Base-by-base conservation (phyloP, 345 rosid species). In the Theobroma cacao region DNA sequence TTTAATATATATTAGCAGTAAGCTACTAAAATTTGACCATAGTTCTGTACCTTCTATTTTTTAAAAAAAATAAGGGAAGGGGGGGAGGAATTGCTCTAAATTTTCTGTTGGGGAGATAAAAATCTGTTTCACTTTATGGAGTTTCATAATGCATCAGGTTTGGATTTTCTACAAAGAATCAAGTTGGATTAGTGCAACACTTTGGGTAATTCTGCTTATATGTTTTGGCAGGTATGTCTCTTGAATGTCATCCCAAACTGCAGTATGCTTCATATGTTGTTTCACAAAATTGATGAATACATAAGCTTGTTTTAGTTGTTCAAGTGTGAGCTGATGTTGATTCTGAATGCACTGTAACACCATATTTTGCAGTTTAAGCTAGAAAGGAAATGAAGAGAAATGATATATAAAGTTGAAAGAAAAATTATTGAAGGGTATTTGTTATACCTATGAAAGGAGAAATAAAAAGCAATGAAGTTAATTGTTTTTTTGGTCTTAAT, bases 141-240 rank as follows among this genome's bases (percentile, higher is more conserved):
- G 9, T 43, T 68, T 31, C 65, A 1, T 65, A 13, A 62, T 76
- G 22, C 74, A 34, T 64, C 80, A 93, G 98, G 88, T 82, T n/a
- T 94, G 97, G 98, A 80, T 90, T 75, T 86, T 74, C 63, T 94
- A 91, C 87, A 93, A 89, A 87, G 95, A 90, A 77, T 40, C 89
- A 2, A 87, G 84, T 62, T 79, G 80, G 82, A 30, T 86, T 48
- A 75, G 76, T 66, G 81, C 90, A 31, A 43, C 85, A 55, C 43
- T 88, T 64, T 93, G 97, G 97, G 72, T 90, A 3, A 30, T 89
- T 81, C 87, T 94, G 74, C 88, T 94, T n/a, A 3, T 90, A 7
- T 34, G 92, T 78, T 82, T 89, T 34, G 98, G 98, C 75, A 87
- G 98, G 97, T 91, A 82, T 22, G 7, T 36, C 1, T 33, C 24